Evolutionary conservation across 1,284 basidiomycete genomes (phyloP), one percentile per base, ranked within the genome.

Genomic region (Thecaphora frezii): DNA sequence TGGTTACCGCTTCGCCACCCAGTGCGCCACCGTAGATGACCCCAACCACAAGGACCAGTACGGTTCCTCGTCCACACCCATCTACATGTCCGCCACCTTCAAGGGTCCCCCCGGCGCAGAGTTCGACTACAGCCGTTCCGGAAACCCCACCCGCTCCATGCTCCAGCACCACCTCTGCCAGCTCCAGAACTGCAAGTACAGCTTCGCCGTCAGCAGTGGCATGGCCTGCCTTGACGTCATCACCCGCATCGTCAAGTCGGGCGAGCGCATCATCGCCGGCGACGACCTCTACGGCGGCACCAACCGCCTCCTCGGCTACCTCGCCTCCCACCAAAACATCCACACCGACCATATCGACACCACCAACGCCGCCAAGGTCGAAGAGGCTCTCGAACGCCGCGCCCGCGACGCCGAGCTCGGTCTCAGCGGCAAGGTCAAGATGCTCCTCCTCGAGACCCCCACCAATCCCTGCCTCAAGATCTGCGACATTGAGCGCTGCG

Each of bases 221-320:
- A 99, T 99, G 96, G 93, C 94, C 18, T 93, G 93, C 18, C 85
- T 98, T 48, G 96, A 99, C 79, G 87, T 94, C 52, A 97, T 98
- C 73, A 86, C 97, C 42, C 88, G 96, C 43, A 80, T 97, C 37
- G 86, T 98, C 69, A 94, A 93, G 81, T 91, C 94, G 1, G 91
- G 91, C 22, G 89, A 93, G 80, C 89, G 93, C 76, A 86, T 99
- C 66, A 89, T 99, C 68, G 93, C 96, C 2, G 94, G 94, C 38
- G 91, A 97, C 80, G 96, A 99, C 80, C 83, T 98, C 40, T 99
- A 99, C 80, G 96, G 96, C 39, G 96, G 96, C 21, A 97, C 96
- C 22, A 94, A 99, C 81, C 89, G 96, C 46, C 86, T 99, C 10
- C 85, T 99, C 54, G 87, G 86, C n/a, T 97, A 94, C 81, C 85